Conservation (phyloP, 2,329 filamentous ascomycete species). For the Xylariomycetidae sp. region DNA sequence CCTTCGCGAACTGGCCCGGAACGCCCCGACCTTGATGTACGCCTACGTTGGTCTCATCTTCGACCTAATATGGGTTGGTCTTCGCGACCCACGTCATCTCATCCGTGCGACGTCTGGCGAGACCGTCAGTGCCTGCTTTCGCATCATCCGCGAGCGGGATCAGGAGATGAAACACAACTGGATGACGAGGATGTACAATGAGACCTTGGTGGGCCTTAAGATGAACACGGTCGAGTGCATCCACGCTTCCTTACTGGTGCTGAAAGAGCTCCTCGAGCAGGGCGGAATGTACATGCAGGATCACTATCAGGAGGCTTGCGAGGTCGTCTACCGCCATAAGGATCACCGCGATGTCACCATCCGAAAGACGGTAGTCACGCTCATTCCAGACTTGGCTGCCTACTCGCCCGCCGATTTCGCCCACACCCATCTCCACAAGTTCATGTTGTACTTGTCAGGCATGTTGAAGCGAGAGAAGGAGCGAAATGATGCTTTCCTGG, state of each 20-base stretch:
- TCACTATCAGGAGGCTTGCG: conserved; percentile 84
- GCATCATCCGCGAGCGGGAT: conserved; percentile 91
- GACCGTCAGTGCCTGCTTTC: conserved; percentile 89
- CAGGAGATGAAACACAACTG: conserved; percentile 78
- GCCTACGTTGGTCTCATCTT: conserved; percentile 92
- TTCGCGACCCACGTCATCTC: conserved; percentile 82
- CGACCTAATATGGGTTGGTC: conserved; percentile 90
- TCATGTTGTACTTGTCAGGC: conserved; percentile 92
- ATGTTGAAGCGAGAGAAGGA: conserved; percentile 95
- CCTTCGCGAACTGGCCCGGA: conserved; percentile 82
- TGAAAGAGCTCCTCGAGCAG: conserved; percentile 88
- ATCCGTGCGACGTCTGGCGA: conserved; percentile 90
- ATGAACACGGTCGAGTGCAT: conserved; percentile 78
- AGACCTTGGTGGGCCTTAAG: conserved; percentile 73
- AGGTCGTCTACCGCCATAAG: conserved; percentile 86
- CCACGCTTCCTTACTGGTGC: conserved; percentile 87
- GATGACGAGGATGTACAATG: conserved; percentile 87
- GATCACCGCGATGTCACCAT: conserved; percentile 88
- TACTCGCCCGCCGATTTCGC: conserved; percentile 91
- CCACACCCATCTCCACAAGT: conserved; percentile 80
- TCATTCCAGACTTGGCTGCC: conserved; percentile 87
- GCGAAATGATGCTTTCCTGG: conserved; percentile 87
- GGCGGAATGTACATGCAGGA: conserved; percentile 99
- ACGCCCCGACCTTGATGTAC: conserved; percentile 93
- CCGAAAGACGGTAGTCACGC: conserved; percentile 78